Conservation (phyloP, 2,329 filamentous ascomycete genomes). For the Acrodontium crateriforme region DNA sequence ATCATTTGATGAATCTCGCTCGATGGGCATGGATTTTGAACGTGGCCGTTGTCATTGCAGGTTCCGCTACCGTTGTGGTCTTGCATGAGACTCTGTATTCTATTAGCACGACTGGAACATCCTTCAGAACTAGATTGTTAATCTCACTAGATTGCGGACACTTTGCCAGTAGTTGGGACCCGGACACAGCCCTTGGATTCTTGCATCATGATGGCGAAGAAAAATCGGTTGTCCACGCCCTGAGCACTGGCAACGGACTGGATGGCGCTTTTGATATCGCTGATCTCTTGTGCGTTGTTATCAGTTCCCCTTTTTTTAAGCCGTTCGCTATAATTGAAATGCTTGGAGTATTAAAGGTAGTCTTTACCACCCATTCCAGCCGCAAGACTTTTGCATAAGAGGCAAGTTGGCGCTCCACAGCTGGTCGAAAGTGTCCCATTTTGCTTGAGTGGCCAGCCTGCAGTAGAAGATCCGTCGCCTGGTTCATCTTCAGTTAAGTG, state of each 20-base stretch:
- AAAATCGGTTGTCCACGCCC: constrained; percentile 24
- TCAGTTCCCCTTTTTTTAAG: no score
- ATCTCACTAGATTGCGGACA: constrained; percentile 27
- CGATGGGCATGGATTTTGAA: constrained; percentile 24
- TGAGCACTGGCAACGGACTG: constrained; percentile 14
- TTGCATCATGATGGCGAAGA: constrained; percentile 29
- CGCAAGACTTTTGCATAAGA: constrained; percentile 22
- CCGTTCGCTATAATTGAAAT: constrained; percentile 17
- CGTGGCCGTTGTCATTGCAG: constrained; percentile 17
- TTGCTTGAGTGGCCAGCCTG: constrained; percentile 6
- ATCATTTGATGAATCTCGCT: constrained; percentile 24
- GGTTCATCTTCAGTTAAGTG: no score
- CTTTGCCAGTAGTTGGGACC: constrained; percentile 26
- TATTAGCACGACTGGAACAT: constrained; percentile 20
- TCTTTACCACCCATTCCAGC: no score
- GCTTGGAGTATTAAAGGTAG: no score
- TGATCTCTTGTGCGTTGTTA: constrained; percentile 23
- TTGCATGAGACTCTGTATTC: constrained; percentile 31
- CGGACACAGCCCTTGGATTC: constrained; percentile 31
- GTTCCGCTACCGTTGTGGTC: constrained; percentile 23
- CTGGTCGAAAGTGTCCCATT: constrained; percentile 6
- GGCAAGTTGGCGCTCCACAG: constrained; percentile 19
- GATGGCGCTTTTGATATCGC: constrained; percentile 24
- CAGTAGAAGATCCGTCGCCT: constrained; percentile 5
- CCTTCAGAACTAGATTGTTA: constrained; percentile 31